These are phyloP conservation scores for Agarophyton chilense DNA, from an alignment of 23 red algal species.

Conservation along the genomic window DNA sequence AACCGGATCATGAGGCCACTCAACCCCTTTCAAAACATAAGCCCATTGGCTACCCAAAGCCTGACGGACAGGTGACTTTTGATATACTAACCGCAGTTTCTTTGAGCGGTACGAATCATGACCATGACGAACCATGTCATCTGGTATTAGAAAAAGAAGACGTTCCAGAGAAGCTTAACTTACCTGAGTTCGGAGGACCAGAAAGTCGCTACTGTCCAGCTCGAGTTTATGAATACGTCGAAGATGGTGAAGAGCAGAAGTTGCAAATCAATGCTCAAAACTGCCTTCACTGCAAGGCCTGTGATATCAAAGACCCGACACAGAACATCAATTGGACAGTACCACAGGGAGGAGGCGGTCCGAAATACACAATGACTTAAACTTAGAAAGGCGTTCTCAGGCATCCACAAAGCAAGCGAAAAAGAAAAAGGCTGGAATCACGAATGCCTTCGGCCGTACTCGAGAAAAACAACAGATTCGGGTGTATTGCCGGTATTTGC, in stretches of 20 bases:
- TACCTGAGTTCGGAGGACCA: slow-evolving; percentile 79
- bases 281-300: slow-evolving; percentile 98
- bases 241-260: slow-evolving; percentile 39
- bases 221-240: slow-evolving; percentile 98
- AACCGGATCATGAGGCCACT: slow-evolving; percentile 77
- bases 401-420: not conserved
- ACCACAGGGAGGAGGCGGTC: slow-evolving; percentile 89
- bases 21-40: slow-evolving; percentile 28
- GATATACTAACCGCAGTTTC: slow-evolving; percentile 90
- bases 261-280: slow-evolving; percentile 97
- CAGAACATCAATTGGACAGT: slow-evolving; percentile 98
- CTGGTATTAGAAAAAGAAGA: slow-evolving; percentile 72
- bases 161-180: slow-evolving; percentile 68
- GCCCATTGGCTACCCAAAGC: slow-evolving; percentile 75
- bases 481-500: too few species aligned
- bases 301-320: slow-evolving; percentile 96
- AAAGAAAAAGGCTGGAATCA: not conserved
- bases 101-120: slow-evolving; percentile 95
- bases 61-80: slow-evolving; percentile 79
- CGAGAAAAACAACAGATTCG: too few species aligned
- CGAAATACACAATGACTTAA: slow-evolving; percentile 94
- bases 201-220: slow-evolving; percentile 95
- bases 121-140: slow-evolving; percentile 94
- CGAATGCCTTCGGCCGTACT: not conserved
- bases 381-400: not conserved